These are phyloP conservation scores for Vachellia collinsii DNA, from an alignment of 306 rosid genomes.

Conservation along the genomic window DNA sequence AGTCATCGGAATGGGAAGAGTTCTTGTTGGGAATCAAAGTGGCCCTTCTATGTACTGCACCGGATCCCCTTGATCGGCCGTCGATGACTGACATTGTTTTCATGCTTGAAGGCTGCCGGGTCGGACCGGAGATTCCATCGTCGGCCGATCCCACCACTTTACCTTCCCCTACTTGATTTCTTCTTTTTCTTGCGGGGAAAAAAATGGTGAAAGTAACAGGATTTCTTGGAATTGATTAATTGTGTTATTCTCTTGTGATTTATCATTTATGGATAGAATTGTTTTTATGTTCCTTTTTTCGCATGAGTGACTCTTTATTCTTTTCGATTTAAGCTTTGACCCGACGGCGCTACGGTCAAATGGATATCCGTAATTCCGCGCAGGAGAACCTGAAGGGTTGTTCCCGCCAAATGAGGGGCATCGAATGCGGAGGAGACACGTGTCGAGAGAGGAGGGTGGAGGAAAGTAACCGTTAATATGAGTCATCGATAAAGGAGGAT, in stretches of 20 bases:
- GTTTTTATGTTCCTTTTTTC: background rate
- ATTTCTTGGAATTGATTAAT: slow-evolving; percentile 25
- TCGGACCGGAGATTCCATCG: slow-evolving; percentile 79
- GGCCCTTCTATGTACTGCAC: slow-evolving; percentile 78
- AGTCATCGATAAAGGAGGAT: background rate
- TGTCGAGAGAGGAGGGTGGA: slow-evolving; percentile 42
- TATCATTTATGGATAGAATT: slow-evolving; percentile 23
- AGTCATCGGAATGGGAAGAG: slow-evolving; percentile 90
- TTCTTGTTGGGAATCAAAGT: slow-evolving; percentile 81
- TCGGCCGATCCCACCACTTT: slow-evolving; percentile 84
- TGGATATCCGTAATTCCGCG: slow-evolving; percentile 31
- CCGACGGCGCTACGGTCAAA: slow-evolving; percentile 48
- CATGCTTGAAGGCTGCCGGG: slow-evolving; percentile 95
- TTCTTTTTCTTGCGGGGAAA: background rate
- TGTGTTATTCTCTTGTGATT: too few species aligned
- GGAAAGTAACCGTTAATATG: slow-evolving; percentile 72
- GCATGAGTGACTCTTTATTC: background rate
- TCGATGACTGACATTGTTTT: slow-evolving; percentile 76
- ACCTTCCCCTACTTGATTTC: slow-evolving; percentile 63
- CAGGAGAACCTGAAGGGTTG: background rate
- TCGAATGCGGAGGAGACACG: slow-evolving; percentile 45
- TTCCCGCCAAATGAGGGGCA: slow-evolving; percentile 61
- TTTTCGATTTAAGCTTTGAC: slow-evolving; percentile 33
- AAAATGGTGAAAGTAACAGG: background rate
- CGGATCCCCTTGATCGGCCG: slow-evolving; percentile 88